Percentiles rank a stretch among this genome's conserved stretches.
Evolutionary conservation across 306 rosid genomes (phyloP).

Genomic region (Argentina anserina): DNA sequence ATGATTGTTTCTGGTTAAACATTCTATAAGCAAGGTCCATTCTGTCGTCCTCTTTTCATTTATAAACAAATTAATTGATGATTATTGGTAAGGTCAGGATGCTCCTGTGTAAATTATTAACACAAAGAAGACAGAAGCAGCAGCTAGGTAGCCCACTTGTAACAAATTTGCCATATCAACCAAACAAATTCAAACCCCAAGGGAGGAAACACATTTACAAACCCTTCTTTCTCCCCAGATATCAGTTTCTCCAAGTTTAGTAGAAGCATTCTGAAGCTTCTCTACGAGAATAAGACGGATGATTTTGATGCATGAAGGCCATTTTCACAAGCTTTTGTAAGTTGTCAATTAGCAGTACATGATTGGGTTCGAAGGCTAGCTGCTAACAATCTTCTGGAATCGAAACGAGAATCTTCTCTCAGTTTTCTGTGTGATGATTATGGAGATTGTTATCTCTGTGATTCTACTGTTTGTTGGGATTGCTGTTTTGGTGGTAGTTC

Average conservation of each 20-base stretch:
- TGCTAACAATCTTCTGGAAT: neutral
- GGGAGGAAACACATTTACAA: constrained; percentile 14
- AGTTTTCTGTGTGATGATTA: constrained; percentile 21
- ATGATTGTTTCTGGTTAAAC: neutral
- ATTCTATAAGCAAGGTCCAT: neutral
- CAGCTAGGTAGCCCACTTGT: constrained; percentile 11
- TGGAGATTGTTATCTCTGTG: constrained; percentile 49
- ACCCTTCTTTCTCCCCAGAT: neutral
- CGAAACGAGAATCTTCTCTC: neutral
- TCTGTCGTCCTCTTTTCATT: constrained; percentile 1
- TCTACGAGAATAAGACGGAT: neutral
- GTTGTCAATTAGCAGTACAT: neutral
- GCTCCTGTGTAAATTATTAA: neutral
- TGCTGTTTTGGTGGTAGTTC: constrained; percentile 48
- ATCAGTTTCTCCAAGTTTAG: constrained; percentile 12
- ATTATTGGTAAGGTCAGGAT: neutral
- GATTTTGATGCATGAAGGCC: constrained; percentile 9
- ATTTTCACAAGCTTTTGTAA: neutral
- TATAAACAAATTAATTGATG: neutral
- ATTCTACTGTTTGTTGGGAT: constrained; percentile 56
- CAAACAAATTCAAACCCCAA: constrained; percentile 14
- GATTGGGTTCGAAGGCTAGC: neutral
- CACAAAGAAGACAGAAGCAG: constrained; percentile 11
- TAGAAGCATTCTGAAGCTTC: constrained; percentile 1
- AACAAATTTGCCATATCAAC: constrained; percentile 2